A percentile compares a stretch with the other conserved stretches of the same genome.
Evolutionary conservation across 495 filamentous ascomycete species (phyloP).

Genomic region (Cercophora newfieldiana): DNA sequence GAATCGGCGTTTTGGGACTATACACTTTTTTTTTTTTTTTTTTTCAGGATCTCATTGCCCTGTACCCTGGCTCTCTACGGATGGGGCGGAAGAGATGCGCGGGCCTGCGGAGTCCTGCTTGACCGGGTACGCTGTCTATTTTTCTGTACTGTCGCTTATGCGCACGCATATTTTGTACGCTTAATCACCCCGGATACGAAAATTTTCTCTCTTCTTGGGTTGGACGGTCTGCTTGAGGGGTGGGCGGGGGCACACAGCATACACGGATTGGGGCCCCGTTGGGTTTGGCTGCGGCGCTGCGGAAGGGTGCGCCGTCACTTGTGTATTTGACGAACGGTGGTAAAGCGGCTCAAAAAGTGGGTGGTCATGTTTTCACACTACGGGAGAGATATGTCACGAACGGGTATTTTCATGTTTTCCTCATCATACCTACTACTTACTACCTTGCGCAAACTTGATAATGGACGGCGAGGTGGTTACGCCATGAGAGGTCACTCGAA

Average conservation of each 20-base stretch:
- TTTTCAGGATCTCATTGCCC: too few species aligned
- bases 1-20: constrained; percentile 27
- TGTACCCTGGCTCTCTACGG: background rate
- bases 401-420: constrained; percentile 1
- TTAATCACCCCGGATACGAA: constrained; percentile 12
- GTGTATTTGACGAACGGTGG: background rate
- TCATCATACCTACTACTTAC: background rate
- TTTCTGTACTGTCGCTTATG: constrained; percentile 29
- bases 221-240: background rate
- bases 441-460: background rate
- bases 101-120: background rate
- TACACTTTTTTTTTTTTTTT: constrained; percentile 13
- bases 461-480: background rate
- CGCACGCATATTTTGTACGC: constrained; percentile 10
- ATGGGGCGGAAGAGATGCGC: background rate
- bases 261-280: constrained; percentile 21
- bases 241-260: constrained; percentile 21
- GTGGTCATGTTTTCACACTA: background rate
- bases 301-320: constrained; percentile 17
- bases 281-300: background rate
- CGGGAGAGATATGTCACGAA: constrained; percentile 2
- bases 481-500: background rate
- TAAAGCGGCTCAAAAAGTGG: constrained; percentile 1
- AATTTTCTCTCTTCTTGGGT: constrained; percentile 12
- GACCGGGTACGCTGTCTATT: constrained; percentile 5